Base-by-base conservation (phyloP, 306 rosid species). In the Coriaria nepalensis region DNA sequence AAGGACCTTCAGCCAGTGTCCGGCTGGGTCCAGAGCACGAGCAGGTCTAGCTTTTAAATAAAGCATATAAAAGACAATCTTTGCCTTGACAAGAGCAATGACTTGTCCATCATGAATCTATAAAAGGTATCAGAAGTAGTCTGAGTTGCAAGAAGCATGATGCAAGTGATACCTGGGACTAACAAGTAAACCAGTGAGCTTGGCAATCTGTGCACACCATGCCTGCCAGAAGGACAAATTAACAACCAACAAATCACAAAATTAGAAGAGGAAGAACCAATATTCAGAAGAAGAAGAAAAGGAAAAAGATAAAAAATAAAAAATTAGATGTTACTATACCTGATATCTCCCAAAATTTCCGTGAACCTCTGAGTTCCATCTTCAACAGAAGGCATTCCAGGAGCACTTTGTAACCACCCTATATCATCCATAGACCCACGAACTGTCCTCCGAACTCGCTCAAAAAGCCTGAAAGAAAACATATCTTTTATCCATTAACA, bases 401-500 rank as follows among this genome's bases (percentile, higher is more conserved):
- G 69, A 75, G 78, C 87, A 63, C 64, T 75, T 67, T 81, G 93
- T 55, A 90, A 85, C 98, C 98, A 92, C 32, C 98, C 98, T 60
- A 92, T 85, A 66, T 92, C 98, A 69, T 82, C 96, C 33, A 94
- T 87, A 14, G 96, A 92, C 36, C 98, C 98, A 40, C 70, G 86
- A 33, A 92, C 87, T 50, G 96, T 92, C 74, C 68, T 82, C 52
- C 86, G 73, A 59, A 87, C 94, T 10, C 96, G 76, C 10, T 85
- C 83, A 63, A 82, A 61, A 57, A 92, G 79, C 67, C 95, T 92
- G 83, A 65, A 68, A 67, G 56, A 33, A 43, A 43, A 68, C 15
- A 51, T 55, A n/a, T 45, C 33, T 43, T 43, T 8, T 4, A 45
- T n/a, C 12, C 14, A 45, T 14, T 46, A 40, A 40, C 20, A 52